Conservation (phyloP, 345 rosid species). For the Acer negundo region DNA sequence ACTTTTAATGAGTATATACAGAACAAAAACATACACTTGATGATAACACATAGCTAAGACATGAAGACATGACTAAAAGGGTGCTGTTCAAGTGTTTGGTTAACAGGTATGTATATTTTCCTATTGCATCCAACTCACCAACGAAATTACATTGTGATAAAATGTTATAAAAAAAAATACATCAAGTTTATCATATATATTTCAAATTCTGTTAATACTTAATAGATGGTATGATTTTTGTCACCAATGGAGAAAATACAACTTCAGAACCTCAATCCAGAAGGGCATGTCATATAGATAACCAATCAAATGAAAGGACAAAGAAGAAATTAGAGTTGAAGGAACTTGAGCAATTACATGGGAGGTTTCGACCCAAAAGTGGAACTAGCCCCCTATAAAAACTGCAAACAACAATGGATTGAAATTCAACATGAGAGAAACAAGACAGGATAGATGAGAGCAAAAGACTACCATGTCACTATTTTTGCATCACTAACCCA, state of each 20-base stretch:
- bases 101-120: not conserved
- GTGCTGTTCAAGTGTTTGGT: not conserved
- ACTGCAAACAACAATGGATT: slow-evolving; percentile 34
- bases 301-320: not conserved
- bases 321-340: not conserved
- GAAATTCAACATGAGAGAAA: not conserved
- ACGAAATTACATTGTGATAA: not conserved
- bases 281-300: not conserved
- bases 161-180: not conserved
- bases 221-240: not conserved
- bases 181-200: not conserved
- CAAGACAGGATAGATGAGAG: not conserved
- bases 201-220: not conserved
- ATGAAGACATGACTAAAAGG: not conserved
- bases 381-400: slow-evolving; percentile 52
- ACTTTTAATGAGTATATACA: not conserved
- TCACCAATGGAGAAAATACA: not conserved
- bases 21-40: not conserved
- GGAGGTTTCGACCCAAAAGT: slow-evolving; percentile 51
- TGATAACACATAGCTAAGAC: not conserved
- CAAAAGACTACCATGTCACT: not conserved
- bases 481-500: slow-evolving; percentile 35
- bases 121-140: not conserved
- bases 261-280: not conserved
- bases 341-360: slow-evolving; percentile 40